Base-by-base conservation (phyloP, 148 eudicot species). In the Fallopia convolvulus region DNA sequence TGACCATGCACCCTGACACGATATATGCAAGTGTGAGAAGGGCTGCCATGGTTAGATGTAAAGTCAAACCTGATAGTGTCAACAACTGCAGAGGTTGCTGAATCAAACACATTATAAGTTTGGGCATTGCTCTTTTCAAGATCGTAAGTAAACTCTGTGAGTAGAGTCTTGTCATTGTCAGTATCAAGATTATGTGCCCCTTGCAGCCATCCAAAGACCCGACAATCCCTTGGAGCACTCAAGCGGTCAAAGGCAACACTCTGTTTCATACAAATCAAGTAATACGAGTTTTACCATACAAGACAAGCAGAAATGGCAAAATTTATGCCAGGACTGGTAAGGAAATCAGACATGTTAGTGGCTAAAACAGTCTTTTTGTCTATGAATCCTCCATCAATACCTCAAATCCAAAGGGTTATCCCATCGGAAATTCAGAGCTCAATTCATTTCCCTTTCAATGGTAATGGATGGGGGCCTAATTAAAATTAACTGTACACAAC, bases 81-180 rank as follows among this genome's bases (percentile, higher is more conserved):
- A 32, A 92, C 72, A 10, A 82, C 76, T 65, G 78, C 49, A 47
- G 86, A 78, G 40, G 78, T 76, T 5, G 83, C 81, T 10, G 87
- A 79, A n/a, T 87, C 86, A 78, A 82, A 40, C 40, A 90, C 95
- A 12, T 86, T 76, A 63, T 76, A 88, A 21, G 97, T 92, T 80
- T 94, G 98, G 26, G 90, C 92, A 83, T 85, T 88, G 85, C 93
- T 90, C 87, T 92, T 92, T 75, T 89, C 92, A 0, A 94, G 92
- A 81, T 92, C 93, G 70, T 92, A 94, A 0, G 84, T 76, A 53
- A 94, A 94, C 76, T 94, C 97, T 1, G 93, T 80, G 84, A 92
- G 77, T 55, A 89, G 88, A 52, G 76, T 55, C 83, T 80, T 83
- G 78, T 86, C 82, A 63, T 83, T 81, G 36, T 83, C 86, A 11